phyloP scores from a whole-genome alignment of 345 rosid species.

The Gossypium thurberi region DNA sequence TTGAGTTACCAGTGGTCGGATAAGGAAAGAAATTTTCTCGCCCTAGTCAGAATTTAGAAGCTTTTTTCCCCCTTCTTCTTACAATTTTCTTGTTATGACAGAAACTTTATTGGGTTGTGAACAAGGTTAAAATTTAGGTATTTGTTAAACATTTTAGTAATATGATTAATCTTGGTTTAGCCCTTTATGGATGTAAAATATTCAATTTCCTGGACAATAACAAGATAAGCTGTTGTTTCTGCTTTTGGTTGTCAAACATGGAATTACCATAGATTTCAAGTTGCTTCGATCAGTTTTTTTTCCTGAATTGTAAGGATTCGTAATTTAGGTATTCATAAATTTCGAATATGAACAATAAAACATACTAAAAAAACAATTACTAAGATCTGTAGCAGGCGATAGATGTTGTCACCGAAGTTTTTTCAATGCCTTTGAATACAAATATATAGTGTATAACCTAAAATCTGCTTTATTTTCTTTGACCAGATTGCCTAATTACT shows the following conservation, averaged over 20 bases:
- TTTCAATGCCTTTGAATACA: not conserved
- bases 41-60: slow-evolving; percentile 10
- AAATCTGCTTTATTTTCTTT: not conserved
- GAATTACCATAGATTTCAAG: not conserved
- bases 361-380: not conserved
- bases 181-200: not conserved
- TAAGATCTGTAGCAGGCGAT: not conserved
- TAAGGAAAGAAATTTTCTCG: not conserved
- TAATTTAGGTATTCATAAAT: no score
- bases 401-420: not conserved
- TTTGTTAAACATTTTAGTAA: not conserved
- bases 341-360: not conserved
- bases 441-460: not conserved
- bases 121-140: not conserved
- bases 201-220: not conserved
- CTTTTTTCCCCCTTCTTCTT: not conserved
- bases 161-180: not conserved
- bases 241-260: not conserved
- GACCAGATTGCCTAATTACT: not conserved
- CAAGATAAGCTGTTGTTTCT: not conserved
- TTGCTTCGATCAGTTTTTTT: not conserved
- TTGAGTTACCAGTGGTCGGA: slow-evolving; percentile 18
- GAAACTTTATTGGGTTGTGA: not conserved
- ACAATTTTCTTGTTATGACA: not conserved
- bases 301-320: not conserved